Conservation (phyloP, 164 flowering plant species). For the Vitis rotundifolia region DNA sequence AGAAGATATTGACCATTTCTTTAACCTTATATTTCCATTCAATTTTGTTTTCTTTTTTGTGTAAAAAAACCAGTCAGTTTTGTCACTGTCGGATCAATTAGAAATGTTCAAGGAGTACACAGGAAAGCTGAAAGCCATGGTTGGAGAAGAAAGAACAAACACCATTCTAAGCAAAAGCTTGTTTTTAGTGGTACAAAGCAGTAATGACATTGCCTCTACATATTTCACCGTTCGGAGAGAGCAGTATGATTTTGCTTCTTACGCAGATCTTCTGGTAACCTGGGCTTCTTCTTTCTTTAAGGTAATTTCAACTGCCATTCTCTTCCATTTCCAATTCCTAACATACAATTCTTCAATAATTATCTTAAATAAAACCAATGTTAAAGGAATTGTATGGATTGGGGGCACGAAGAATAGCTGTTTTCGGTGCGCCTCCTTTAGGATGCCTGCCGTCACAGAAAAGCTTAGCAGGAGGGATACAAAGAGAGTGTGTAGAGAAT, state of each 20-base stretch:
- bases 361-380: no score
- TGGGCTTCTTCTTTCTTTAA: constrained; percentile 44
- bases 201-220: constrained; percentile 65
- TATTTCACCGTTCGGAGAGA: constrained; percentile 37
- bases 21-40: background rate
- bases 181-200: constrained; percentile 46
- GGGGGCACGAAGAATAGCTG: constrained; percentile 29
- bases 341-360: no score
- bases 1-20: background rate
- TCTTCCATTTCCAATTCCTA: background rate
- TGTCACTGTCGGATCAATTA: constrained; percentile 54
- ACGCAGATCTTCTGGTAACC: constrained; percentile 43
- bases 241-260: constrained; percentile 48
- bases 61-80: constrained; percentile 36
- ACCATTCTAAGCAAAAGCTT: constrained; percentile 44
- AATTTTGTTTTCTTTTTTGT: background rate
- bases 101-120: constrained; percentile 58
- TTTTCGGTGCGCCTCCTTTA: constrained; percentile 18
- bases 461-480: constrained; percentile 16
- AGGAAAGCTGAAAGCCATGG: constrained; percentile 36
- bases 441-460: constrained; percentile 28
- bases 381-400: constrained; percentile 12
- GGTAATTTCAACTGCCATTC: constrained; percentile 27
- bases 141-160: constrained; percentile 52
- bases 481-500: constrained; percentile 14